Conservation (phyloP, 176 grass and related monocot genomes). For the Carex myosuroides region DNA sequence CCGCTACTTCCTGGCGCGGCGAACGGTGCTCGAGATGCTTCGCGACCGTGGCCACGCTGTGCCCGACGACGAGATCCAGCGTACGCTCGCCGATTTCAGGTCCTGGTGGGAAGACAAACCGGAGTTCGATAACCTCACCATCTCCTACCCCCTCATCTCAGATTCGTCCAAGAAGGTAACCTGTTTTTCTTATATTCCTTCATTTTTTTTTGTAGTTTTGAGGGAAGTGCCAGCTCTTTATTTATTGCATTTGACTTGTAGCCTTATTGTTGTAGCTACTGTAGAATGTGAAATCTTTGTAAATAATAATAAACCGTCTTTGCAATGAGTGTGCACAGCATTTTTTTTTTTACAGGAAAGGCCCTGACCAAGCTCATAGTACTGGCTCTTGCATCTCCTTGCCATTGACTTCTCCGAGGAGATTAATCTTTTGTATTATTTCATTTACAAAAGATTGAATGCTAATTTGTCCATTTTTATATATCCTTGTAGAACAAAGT, state of each 20-base stretch:
- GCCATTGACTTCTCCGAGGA: background rate
- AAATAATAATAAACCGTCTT: background rate
- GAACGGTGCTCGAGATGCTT: constrained; percentile 83
- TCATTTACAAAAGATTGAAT: background rate
- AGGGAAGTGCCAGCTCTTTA: background rate
- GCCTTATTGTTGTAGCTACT: background rate
- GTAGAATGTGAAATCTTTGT: background rate
- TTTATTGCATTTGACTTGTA: background rate
- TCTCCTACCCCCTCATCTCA: constrained; percentile 39
- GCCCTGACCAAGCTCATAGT: background rate
- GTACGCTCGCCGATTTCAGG: constrained; percentile 70
- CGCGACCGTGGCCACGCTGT: constrained; percentile 66
- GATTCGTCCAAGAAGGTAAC: constrained; percentile 52
- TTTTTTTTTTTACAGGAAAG: background rate
- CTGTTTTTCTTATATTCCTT: background rate
- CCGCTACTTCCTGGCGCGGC: constrained; percentile 78
- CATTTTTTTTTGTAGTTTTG: background rate
- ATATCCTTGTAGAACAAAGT: background rate
- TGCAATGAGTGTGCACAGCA: background rate
- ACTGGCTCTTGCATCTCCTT: background rate
- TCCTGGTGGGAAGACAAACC: constrained; percentile 39
- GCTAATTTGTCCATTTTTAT: background rate
- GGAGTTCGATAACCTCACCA: constrained; percentile 40
- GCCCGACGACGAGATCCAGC: constrained; percentile 33
- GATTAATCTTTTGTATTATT: background rate